A percentile compares a stretch with the other conserved stretches of the same genome.
phyloP scores from a whole-genome alignment of 2,329 filamentous ascomycete genomes.

The Alternaria panax region DNA sequence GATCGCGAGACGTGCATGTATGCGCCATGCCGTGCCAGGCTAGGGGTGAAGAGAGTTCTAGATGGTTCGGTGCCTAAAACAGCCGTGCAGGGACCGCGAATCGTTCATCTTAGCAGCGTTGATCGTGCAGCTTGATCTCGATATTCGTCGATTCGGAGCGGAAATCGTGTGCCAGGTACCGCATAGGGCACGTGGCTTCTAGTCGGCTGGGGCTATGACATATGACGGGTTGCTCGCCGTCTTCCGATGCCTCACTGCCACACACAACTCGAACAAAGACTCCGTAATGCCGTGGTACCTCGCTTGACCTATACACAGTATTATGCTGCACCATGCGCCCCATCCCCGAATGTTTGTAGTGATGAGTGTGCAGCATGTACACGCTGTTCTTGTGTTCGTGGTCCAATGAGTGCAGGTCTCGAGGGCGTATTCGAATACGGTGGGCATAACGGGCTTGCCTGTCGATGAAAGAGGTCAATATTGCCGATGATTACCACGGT shows the following conservation, averaged over 20 bases:
- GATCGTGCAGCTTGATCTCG: slow-evolving; percentile 22
- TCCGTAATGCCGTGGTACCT: slow-evolving; percentile 10
- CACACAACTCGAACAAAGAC: not conserved
- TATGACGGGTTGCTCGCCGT: not conserved
- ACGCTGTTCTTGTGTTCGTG: not conserved
- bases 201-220: slow-evolving; percentile 9
- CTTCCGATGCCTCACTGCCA: not conserved
- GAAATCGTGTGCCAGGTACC: slow-evolving; percentile 27
- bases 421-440: not conserved
- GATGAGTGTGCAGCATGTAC: not conserved
- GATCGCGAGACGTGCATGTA: slow-evolving; percentile 36
- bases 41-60: slow-evolving; percentile 19
- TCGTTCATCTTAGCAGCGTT: slow-evolving; percentile 13
- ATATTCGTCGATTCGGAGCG: slow-evolving; percentile 18
- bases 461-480: not conserved
- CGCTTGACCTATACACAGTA: slow-evolving; percentile 1
- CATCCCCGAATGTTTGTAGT: not conserved
- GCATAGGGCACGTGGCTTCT: slow-evolving; percentile 11
- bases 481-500: not conserved
- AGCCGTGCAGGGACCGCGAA: slow-evolving; percentile 19
- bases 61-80: slow-evolving; percentile 22
- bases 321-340: not conserved
- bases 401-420: not conserved
- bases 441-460: not conserved
- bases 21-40: slow-evolving; percentile 24